Base-by-base conservation (phyloP, 1,284 basidiomycete genomes). In the Phenoliferia sp. region DNA sequence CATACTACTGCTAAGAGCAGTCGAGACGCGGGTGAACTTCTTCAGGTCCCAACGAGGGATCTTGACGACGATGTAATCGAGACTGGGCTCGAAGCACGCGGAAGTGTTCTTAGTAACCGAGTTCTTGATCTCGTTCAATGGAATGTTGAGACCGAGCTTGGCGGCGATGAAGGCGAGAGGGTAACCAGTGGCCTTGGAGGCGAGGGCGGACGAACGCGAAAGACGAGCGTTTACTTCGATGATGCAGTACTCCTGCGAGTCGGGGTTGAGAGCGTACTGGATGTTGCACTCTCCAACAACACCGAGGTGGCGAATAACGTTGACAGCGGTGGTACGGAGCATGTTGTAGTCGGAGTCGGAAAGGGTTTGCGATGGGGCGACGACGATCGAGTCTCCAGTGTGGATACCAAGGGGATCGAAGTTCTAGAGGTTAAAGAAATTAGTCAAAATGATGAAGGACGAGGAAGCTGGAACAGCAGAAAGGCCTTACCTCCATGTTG, bases 141-240 rank as follows among this genome's bases (percentile, higher is more conserved):
- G 95, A 63, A 98, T 95, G 64, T 92, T 91, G 63, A 99, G 88
- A 78, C 94, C 95, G 58, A 98, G 87, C 81, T 99, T 98, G 57
- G 95, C 96, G 35, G 95, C 95, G 74, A 97, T 98, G 84, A 96
- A 99, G 3, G 96, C 95, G 58, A 99, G 85, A 4, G 95, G 96
- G 80, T 98, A 99, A 22, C 96, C 95, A 22, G 95, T 99, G 0
- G 96, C 95, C 81, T 99, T 99, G 65, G 94, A 98, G 22, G 96
- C 95, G 39, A 99, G 85, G 6, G 96, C 95, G 50, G 95, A 98
- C 2, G 95, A 98, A 75, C 96, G 90, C 19, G 95, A 98, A 22
- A 99, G 86, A 83, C 95, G 92, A n/a, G 95, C 96, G 77, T 99
- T 98, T 78, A 98, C 95, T 84, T 99, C 95, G 79, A 99, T 98